Conservation (phyloP, 2,329 filamentous ascomycete genomes). For the Chaetomium sp. region DNA sequence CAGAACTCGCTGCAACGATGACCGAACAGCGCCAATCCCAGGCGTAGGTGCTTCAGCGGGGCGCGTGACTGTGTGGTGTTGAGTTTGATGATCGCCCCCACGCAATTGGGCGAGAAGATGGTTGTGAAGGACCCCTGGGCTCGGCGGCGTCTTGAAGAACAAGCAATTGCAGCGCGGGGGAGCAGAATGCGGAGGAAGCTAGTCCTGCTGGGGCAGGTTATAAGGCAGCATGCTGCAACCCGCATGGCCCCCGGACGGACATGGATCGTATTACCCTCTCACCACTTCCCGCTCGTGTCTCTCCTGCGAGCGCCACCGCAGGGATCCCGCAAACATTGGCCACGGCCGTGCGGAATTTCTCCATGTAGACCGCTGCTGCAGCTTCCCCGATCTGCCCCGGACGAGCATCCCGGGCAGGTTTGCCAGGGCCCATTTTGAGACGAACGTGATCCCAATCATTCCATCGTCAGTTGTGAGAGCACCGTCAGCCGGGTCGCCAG, state of each 20-base stretch:
- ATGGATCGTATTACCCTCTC: constrained; percentile 26
- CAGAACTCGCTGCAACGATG: not conserved
- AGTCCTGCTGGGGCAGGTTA: constrained; percentile 30
- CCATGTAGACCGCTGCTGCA: not conserved
- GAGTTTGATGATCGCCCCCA: constrained; percentile 19
- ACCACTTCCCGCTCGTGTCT: constrained; percentile 22
- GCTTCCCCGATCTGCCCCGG: not conserved
- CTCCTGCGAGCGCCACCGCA: constrained; percentile 24
- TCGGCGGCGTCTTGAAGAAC: constrained; percentile 7
- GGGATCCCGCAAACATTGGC: constrained; percentile 26
- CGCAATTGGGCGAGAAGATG: constrained; percentile 25
- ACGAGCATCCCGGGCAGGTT: not conserved
- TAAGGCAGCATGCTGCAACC: constrained; percentile 27
- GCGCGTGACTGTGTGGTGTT: constrained; percentile 11
- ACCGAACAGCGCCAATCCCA: constrained; percentile 11
- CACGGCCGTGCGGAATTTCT: constrained; percentile 16
- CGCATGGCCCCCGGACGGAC: constrained; percentile 21
- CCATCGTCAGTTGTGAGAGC: not conserved
- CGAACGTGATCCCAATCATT: not conserved
- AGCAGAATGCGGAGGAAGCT: constrained; percentile 29
- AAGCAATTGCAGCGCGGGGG: constrained; percentile 25
- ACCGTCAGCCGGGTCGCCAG: not conserved
- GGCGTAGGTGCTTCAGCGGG: not conserved
- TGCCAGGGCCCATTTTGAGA: not conserved
- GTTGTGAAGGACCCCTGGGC: constrained; percentile 5